A percentile compares a stretch with the other conserved stretches of the same genome.
Evolutionary conservation across 2,329 filamentous ascomycete genomes (phyloP).

Genomic region (Colletotrichum cereale): DNA sequence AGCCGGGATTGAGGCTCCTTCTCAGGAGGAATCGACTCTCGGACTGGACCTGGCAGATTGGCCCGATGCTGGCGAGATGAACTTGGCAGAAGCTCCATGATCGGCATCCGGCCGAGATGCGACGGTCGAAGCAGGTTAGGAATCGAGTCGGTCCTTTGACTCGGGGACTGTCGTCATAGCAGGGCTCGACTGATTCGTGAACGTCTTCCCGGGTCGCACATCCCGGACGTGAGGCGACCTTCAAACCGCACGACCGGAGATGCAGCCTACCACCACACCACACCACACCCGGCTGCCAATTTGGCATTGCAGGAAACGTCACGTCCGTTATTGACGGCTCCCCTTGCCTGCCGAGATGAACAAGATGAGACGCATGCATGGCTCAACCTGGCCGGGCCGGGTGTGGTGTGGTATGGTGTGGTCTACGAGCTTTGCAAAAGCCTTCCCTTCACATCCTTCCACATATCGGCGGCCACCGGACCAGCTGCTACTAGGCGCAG

Average conservation of each 20-base stretch:
- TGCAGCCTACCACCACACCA: slow-evolving; percentile 19
- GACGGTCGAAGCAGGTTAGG: slow-evolving; percentile 22
- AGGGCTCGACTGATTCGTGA: slow-evolving; percentile 31
- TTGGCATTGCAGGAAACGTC: slow-evolving; percentile 35
- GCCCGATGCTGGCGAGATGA: slow-evolving; percentile 27
- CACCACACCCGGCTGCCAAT: slow-evolving; percentile 6
- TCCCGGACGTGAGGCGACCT: slow-evolving; percentile 37
- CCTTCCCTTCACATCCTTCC: slow-evolving; percentile 1
- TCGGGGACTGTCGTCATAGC: slow-evolving; percentile 31
- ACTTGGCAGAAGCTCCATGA: slow-evolving; percentile 37
- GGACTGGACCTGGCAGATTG: slow-evolving; percentile 19
- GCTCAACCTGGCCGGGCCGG: slow-evolving; percentile 13
- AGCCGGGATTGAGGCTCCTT: slow-evolving; percentile 30
- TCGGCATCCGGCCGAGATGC: slow-evolving; percentile 39
- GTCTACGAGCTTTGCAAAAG: background rate
- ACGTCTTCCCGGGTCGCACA: slow-evolving; percentile 25
- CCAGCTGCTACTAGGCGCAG: too few species aligned
- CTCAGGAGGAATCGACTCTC: background rate
- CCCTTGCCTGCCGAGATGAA: slow-evolving; percentile 40
- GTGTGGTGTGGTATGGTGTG: slow-evolving; percentile 1
- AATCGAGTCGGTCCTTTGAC: slow-evolving; percentile 31
- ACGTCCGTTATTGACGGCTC: slow-evolving; percentile 12
- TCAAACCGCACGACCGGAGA: slow-evolving; percentile 30
- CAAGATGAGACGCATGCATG: slow-evolving; percentile 7
- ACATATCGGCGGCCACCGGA: background rate